phyloP scores from a whole-genome alignment of 768 basidiomycete species.

The Crassisporium funariophilum region DNA sequence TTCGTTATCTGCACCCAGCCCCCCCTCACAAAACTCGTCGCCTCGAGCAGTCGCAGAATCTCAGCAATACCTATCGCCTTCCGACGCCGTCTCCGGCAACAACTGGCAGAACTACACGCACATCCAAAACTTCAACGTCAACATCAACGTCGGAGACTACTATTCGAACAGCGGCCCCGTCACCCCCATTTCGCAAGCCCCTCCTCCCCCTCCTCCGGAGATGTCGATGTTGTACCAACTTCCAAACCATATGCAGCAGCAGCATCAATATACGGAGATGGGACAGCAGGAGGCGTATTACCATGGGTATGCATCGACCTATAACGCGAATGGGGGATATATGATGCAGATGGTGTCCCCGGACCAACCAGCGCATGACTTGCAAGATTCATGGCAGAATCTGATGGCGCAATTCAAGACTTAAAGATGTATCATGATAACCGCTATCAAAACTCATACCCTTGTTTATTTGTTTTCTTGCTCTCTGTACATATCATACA shows the following conservation, averaged over 20 bases:
- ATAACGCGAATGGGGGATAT: no score
- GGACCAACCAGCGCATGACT: constrained; percentile 34
- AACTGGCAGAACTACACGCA: constrained; percentile 34
- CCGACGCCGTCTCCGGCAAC: constrained; percentile 7
- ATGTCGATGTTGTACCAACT: constrained; percentile 22
- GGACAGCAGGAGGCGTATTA: constrained; percentile 20
- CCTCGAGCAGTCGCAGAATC: constrained; percentile 35
- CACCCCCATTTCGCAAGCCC: constrained; percentile 16
- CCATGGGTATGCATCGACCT: no score
- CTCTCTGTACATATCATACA: constrained; percentile 1
- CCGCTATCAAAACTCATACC: no score
- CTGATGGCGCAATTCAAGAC: constrained; percentile 48
- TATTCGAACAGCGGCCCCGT: constrained; percentile 13
- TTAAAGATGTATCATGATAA: no score
- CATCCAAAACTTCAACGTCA: constrained; percentile 36
- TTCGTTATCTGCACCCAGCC: constrained; percentile 45
- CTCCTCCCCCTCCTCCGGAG: no score
- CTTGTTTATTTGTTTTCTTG: background rate
- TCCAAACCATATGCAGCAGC: constrained; percentile 13
- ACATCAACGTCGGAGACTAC: constrained; percentile 24
- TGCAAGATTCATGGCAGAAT: constrained; percentile 50
- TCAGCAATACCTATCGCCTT: constrained; percentile 6
- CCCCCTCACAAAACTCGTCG: constrained; percentile 46
- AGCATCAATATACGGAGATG: constrained; percentile 27
- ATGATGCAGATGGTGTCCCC: constrained; percentile 22